A percentile compares a stretch with the other conserved stretches of the same genome.
Evolutionary conservation across 305 asterid genomes (phyloP).

Genomic region (Salvia sclarea): DNA sequence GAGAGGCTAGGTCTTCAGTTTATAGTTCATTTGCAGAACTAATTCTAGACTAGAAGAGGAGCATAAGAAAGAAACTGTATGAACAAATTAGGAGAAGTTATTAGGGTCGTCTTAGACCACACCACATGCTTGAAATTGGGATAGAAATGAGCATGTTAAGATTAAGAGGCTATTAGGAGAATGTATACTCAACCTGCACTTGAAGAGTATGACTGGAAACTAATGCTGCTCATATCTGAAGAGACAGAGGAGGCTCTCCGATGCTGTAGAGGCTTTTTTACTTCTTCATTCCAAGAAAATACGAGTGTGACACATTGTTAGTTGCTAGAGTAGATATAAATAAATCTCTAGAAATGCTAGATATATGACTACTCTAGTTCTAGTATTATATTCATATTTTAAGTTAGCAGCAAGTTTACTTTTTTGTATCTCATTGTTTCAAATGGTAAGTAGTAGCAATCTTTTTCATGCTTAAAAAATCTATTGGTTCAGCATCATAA

Average conservation of each 20-base stretch:
- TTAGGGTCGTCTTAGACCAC: slow-evolving; percentile 4
- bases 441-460: slow-evolving; percentile 6
- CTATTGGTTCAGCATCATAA: slow-evolving; percentile 16
- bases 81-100: neutral
- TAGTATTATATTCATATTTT: no score
- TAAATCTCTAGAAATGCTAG: neutral
- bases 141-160: slow-evolving; percentile 3
- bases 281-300: slow-evolving; percentile 39
- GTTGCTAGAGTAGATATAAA: slow-evolving; percentile 18
- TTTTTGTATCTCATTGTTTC: slow-evolving; percentile 4
- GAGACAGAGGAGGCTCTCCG: slow-evolving; percentile 63
- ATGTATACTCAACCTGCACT: slow-evolving; percentile 52
- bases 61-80: neutral
- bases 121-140: slow-evolving; percentile 14
- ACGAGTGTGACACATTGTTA: slow-evolving; percentile 4
- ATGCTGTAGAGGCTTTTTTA: slow-evolving; percentile 49
- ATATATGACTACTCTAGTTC: no score
- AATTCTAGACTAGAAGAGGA: slow-evolving; percentile 13
- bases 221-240: slow-evolving; percentile 73
- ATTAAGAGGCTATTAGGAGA: slow-evolving; percentile 7
- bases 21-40: neutral
- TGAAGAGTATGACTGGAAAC: slow-evolving; percentile 55
- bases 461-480: neutral
- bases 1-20: slow-evolving; percentile 17
- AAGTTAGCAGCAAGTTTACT: neutral